Evolutionary conservation across 257 asterid genomes (phyloP).

Genomic region (Linderniella brevidens): DNA sequence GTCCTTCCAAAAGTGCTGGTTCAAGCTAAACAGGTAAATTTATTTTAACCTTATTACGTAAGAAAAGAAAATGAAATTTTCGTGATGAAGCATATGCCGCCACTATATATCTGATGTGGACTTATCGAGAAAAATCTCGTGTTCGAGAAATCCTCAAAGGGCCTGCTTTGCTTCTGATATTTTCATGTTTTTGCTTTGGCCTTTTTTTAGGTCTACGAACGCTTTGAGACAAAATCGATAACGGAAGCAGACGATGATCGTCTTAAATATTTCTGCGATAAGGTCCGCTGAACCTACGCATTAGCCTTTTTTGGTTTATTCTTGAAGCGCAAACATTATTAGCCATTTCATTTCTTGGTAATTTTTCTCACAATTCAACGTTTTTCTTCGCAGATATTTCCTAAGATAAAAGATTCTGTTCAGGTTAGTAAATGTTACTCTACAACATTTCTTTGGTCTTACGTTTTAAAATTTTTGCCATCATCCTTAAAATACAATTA

Average conservation of each 20-base stretch:
- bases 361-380: no score
- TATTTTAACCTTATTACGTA: constrained; percentile 6
- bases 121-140: neutral
- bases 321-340: no score
- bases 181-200: constrained; percentile 3
- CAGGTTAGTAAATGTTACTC: neutral
- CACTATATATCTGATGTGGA: no score
- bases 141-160: constrained; percentile 1
- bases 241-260: constrained; percentile 65
- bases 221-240: constrained; percentile 46
- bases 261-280: constrained; percentile 51
- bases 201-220: constrained; percentile 58
- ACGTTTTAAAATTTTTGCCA: neutral
- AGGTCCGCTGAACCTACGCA: constrained; percentile 25
- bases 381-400: neutral
- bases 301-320: no score
- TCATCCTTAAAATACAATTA: neutral
- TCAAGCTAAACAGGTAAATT: constrained; percentile 58
- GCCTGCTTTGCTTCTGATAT: neutral
- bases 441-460: neutral
- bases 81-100: no score
- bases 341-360: no score
- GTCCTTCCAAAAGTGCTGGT: constrained; percentile 67
- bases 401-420: neutral
- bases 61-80: no score